These are phyloP conservation scores for Exserohilum turcica DNA, from an alignment of 2,329 filamentous ascomycete genomes.

Conservation along the genomic window DNA sequence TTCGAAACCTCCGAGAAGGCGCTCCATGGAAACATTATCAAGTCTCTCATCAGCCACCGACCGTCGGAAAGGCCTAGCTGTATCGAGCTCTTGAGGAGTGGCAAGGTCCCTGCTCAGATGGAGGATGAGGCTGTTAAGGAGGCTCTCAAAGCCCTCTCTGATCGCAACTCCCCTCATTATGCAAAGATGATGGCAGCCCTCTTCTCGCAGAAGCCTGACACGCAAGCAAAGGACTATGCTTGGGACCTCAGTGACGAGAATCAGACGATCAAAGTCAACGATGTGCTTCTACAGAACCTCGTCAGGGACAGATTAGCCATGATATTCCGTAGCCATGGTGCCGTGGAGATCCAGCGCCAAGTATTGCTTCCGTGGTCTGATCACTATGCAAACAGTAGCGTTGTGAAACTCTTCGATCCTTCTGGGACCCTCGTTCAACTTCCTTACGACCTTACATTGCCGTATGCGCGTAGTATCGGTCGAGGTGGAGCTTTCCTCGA, in stretches of 20 bases:
- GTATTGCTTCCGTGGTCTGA: constrained; percentile 80
- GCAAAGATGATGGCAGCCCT: constrained; percentile 85
- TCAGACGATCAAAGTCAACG: constrained; percentile 49
- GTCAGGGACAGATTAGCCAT: constrained; percentile 75
- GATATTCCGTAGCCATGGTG: constrained; percentile 88
- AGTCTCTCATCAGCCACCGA: constrained; percentile 78
- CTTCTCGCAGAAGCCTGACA: constrained; percentile 73
- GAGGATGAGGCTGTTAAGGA: constrained; percentile 89
- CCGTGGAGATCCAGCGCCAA: constrained; percentile 77
- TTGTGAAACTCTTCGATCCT: constrained; percentile 79
- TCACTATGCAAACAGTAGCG: constrained; percentile 71
- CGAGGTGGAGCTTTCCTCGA: constrained; percentile 69
- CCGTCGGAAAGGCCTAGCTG: constrained; percentile 83
- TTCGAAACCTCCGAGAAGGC: constrained; percentile 73
- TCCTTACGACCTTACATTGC: constrained; percentile 91
- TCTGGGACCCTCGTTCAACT: constrained; percentile 89
- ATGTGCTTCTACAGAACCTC: constrained; percentile 72
- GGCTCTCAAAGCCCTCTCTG: constrained; percentile 78
- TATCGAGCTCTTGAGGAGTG: constrained; percentile 79
- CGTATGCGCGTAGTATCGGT: constrained; percentile 83
- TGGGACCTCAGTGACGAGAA: constrained; percentile 53
- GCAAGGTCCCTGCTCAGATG: constrained; percentile 86
- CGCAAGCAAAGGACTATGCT: constrained; percentile 73
- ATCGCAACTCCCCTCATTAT: constrained; percentile 85
- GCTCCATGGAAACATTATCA: constrained; percentile 75